Evolutionary conservation across 495 filamentous ascomycete species (phyloP), one percentile per base, ranked within the genome.

Genomic region (Aspergillus homomorphus): DNA sequence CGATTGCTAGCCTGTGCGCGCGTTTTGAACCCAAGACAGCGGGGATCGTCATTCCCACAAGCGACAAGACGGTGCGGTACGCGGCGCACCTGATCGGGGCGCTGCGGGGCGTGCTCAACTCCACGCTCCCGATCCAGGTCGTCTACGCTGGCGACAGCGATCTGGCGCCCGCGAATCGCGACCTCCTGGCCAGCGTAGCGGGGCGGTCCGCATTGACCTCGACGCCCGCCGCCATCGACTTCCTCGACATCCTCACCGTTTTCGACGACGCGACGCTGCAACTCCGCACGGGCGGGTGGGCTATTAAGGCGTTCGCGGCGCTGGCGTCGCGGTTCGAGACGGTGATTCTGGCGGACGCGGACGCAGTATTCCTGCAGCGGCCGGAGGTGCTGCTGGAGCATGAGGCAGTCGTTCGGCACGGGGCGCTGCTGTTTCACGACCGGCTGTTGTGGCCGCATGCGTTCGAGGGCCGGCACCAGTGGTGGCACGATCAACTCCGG

Each of bases 401-500:
- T 16, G 49, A 46, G 10, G 51, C 51, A 2, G 38, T 59, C 19
- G 18, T 53, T 9, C 42, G 44, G 10, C 44, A 30, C 8, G 56
- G 56, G 5, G 49, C 56, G 2, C 50, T 58, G 10, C 50, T 58
- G 23, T 58, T 58, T 41, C 56, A 58, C 14, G 57, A 59, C 20
- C 57, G 57, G n/a, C 50, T 59, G 0, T 50, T 53, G 16, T 59
- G 57, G 57, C 12, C 33, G 46, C 12, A 46, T 10, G 42, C 20
- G 1, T 59, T 53, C 20, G 16, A 2, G 1, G 50, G 12, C 16
- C 57, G 50, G 0, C 42, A 59, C 19, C 42, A 48, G 16, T 59
- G 57, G 57, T 53, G 26, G 26, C 19, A 41, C 1, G 18, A 26
- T 2, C 56, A 58, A 24, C 53, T 59, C 43, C 24, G 26, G 14